These are phyloP conservation scores for Arthrobotrys musiformis DNA, from an alignment of 2,329 filamentous ascomycete genomes.

Conservation along the genomic window DNA sequence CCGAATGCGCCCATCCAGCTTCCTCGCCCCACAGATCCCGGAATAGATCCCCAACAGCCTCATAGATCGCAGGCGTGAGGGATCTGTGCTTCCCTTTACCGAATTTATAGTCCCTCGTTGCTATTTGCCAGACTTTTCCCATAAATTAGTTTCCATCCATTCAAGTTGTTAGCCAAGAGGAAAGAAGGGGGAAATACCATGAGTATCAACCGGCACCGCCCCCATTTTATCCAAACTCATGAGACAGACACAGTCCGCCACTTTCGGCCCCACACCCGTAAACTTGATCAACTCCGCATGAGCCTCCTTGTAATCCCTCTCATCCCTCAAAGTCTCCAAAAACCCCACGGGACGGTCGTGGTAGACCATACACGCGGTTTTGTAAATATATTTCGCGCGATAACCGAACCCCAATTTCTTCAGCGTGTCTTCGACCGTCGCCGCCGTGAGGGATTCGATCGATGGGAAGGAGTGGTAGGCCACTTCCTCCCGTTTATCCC, in stretches of 20 bases:
- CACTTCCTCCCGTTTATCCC: conserved; percentile 66
- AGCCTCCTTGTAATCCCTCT: conserved; percentile 80
- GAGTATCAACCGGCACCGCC: conserved; percentile 94
- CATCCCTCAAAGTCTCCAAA: conserved; percentile 77
- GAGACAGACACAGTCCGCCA: conserved; percentile 93
- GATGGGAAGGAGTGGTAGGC: conserved; percentile 88
- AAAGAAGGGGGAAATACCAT: conserved; percentile 66
- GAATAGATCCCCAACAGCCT: conserved; percentile 90
- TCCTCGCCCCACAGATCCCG: conserved; percentile 88
- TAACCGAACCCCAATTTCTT: conserved; percentile 92
- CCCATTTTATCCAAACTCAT: conserved; percentile 98
- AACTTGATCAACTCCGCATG: conserved; percentile 82
- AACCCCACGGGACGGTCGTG: conserved; percentile 75
- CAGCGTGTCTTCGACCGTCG: conserved; percentile 81
- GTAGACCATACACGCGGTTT: conserved; percentile 81
- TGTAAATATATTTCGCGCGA: conserved; percentile 87
- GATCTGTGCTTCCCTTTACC: conserved; percentile 84
- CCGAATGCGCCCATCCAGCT: conserved; percentile 97
- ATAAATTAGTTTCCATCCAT: conserved; percentile 16
- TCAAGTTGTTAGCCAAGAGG: not conserved
- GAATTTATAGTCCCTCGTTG: conserved; percentile 93
- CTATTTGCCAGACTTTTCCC: conserved; percentile 87
- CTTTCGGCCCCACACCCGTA: conserved; percentile 93
- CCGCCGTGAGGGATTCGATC: conserved; percentile 76
- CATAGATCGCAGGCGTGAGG: conserved; percentile 87